Base-by-base conservation (phyloP, 371 early-diverging fungal species). In the Mucor lusitanicus region DNA sequence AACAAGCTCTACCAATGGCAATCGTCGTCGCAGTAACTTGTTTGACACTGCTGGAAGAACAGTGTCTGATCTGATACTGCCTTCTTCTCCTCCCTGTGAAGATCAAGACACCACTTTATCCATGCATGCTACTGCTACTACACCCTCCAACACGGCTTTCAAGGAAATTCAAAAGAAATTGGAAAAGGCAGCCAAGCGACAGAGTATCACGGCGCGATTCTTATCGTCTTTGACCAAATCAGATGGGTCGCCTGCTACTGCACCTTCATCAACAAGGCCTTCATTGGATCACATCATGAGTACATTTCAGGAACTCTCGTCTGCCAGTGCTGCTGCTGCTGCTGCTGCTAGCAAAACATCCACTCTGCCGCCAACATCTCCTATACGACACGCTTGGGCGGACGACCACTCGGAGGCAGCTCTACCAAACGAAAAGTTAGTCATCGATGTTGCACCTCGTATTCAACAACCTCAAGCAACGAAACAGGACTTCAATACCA, bases 171-270 rank as follows among this genome's bases (percentile, higher is more conserved):
- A 78, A 33, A 65, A 69, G 30, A 79, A 80, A 13, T 23, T 75
- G 55, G 72, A 78, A 46, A 80, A 75, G n/a, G 65, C 68, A 15
- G 69, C 63, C n/a, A 84, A 84, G 44, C 65, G 84, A 67, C 81
- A 79, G 25, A 81, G 81, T 70, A 71, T 81, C n/a, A 81, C 79
- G 0, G 75, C 84, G 1, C 67, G 77, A 0, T 84, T 74, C 40
- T 66, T 81, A 9, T 77, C 77, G 15, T 71, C 78, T 8, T 32
- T 75, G 11, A 56, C 65, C 0, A 61, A 59, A 2, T 57, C 33
- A 48, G 42, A 55, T 44, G 21, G 28, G 15, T 55, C 5, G 23
- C 39, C 13, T 46, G 23, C 50, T 48, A 35, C 30, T 30, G 33
- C 33, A 6, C 23, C 13, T 32, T 35, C n/a, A 57, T 59, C 37